Evolutionary conservation across 225 moss, liverwort and hornwort species (phyloP).

Genomic region (Thuidium tamariscinum): DNA sequence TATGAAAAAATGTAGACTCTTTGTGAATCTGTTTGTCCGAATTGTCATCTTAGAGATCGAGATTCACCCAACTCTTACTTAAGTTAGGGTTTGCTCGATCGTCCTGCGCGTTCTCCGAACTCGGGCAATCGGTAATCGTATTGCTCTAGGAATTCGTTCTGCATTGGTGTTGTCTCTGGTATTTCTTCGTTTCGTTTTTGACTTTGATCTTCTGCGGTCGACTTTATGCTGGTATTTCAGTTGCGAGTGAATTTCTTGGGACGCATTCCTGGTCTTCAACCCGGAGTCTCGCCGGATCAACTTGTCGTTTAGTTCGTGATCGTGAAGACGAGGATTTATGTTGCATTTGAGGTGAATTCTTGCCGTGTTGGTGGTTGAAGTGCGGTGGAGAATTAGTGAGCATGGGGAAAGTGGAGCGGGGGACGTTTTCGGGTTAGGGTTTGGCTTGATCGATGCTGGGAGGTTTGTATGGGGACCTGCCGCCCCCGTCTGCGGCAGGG

Average conservation of each 20-base stretch:
- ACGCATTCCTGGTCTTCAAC: not conserved
- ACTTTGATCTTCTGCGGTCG: not conserved
- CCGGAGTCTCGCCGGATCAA: not conserved
- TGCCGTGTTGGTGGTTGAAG: not conserved
- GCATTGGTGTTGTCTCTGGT: not conserved
- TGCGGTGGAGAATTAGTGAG: not conserved
- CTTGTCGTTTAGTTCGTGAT: not conserved
- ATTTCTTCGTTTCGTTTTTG: no score
- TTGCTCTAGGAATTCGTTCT: not conserved
- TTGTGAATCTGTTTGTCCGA: not conserved
- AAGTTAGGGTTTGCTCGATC: not conserved
- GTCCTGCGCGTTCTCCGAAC: not conserved
- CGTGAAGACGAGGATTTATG: not conserved
- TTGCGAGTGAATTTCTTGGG: not conserved
- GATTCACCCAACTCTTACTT: not conserved
- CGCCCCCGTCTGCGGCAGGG: constrained; percentile 76
- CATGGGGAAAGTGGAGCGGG: not conserved
- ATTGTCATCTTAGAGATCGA: not conserved
- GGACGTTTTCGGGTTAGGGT: not conserved
- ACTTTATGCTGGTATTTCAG: not conserved
- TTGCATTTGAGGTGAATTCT: not conserved
- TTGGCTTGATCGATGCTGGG: constrained; percentile 49
- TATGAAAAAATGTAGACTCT: no score
- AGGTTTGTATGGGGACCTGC: constrained; percentile 96
- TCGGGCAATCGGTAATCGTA: not conserved